Percentiles rank a stretch among this genome's conserved stretches.
Conservation (phyloP, 352 stramenopile species). For the Pythium oligandrum region DNA sequence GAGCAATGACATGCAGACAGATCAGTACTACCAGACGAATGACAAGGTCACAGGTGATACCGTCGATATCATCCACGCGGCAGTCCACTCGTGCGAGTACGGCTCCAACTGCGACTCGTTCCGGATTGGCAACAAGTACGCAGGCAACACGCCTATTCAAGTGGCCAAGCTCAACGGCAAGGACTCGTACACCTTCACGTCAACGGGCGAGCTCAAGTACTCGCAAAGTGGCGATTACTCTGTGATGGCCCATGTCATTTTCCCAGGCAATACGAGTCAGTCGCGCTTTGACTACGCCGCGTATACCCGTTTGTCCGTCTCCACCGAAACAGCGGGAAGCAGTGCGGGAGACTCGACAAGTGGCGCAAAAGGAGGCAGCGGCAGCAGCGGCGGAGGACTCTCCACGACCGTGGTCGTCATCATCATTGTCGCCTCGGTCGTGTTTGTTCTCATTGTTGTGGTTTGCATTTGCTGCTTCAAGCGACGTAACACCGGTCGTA, state of each 20-base stretch:
- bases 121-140: slow-evolving; percentile 5
- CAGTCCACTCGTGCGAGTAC: slow-evolving; percentile 24
- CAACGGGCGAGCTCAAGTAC: slow-evolving; percentile 17
- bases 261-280: slow-evolving; percentile 6
- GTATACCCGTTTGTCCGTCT: slow-evolving; percentile 18
- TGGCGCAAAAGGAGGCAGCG: background rate
- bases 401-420: slow-evolving; percentile 13
- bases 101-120: slow-evolving; percentile 29
- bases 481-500: too few species aligned
- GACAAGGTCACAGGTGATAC: slow-evolving; percentile 6
- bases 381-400: slow-evolving; percentile 3
- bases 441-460: slow-evolving; percentile 5
- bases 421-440: slow-evolving; percentile 8
- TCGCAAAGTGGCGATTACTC: slow-evolving; percentile 15
- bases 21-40: slow-evolving; percentile 1
- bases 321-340: too few species aligned
- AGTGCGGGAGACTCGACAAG: too few species aligned
- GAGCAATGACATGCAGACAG: slow-evolving; percentile 12
- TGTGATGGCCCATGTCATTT: slow-evolving; percentile 27
- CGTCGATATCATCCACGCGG: slow-evolving; percentile 24
- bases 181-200: slow-evolving; percentile 16
- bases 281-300: slow-evolving; percentile 26
- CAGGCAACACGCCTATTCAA: slow-evolving; percentile 22
- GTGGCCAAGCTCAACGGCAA: slow-evolving; percentile 16
- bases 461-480: slow-evolving; percentile 1